These are phyloP conservation scores for Hymenoscyphus repandus DNA, from an alignment of 2,329 filamentous ascomycete genomes.

Conservation along the genomic window DNA sequence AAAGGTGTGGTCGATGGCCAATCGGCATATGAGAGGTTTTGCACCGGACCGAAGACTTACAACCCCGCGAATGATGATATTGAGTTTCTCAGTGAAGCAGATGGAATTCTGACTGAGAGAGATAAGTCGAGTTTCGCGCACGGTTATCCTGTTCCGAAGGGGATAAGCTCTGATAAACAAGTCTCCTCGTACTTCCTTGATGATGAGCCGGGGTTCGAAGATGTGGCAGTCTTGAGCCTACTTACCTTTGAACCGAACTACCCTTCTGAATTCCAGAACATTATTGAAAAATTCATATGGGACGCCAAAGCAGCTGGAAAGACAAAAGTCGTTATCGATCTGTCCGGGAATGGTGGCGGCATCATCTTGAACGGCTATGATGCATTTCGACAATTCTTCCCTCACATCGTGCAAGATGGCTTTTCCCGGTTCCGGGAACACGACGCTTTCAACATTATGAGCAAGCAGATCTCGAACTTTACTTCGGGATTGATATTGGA, in stretches of 20 bases:
- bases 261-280: constrained; percentile 21
- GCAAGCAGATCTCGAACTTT: constrained; percentile 14
- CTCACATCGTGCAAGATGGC: constrained; percentile 24
- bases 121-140: neutral
- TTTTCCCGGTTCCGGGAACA: constrained; percentile 20
- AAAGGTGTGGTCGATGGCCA: constrained; percentile 21
- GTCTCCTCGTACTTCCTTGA: constrained; percentile 26
- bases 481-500: constrained; percentile 13
- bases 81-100: neutral
- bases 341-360: constrained; percentile 56
- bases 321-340: constrained; percentile 57
- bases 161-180: constrained; percentile 20
- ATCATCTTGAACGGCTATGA: constrained; percentile 41
- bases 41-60: constrained; percentile 20
- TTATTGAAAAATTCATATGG: constrained; percentile 37
- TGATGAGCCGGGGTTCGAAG: constrained; percentile 13
- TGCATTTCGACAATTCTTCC: constrained; percentile 40
- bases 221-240: constrained; percentile 25
- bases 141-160: constrained; percentile 23
- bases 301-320: constrained; percentile 42
- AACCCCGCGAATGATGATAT: neutral
- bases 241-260: constrained; percentile 20
- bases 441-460: constrained; percentile 20
- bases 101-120: neutral
- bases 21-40: constrained; percentile 24